Evolutionary conservation across 768 basidiomycete species (phyloP), one percentile per base, ranked within the genome.

Genomic region (Amanita muscaria): DNA sequence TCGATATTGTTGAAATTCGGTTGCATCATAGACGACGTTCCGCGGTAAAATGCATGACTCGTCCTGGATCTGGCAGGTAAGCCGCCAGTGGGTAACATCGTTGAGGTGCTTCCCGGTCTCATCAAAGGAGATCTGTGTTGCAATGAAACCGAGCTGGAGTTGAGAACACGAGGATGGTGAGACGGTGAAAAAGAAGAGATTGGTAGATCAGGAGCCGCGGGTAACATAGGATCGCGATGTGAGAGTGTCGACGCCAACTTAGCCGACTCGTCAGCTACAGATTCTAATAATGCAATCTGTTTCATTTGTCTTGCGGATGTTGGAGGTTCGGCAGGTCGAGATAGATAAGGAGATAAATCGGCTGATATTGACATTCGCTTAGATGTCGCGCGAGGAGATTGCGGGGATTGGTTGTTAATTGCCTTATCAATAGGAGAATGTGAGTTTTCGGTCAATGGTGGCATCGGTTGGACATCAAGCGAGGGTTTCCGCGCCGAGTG

Each of bases 221-320:
- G 27, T n/a, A 38, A 40, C 23, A 33, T 40, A 25, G 42, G 19
- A 29, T 42, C 33, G 27, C 35, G 24, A n/a, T 30, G 31, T 22
- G 30, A 44, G 46, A 45, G 50, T 41, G 44, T 51, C 51, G 47
- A 57, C 48, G 23, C 53, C 51, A 49, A 41, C 50, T 47, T 70
- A 5, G 79, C 80, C 4, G 86, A 84, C 58, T 88, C 84, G 53
- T 80, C 77, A 0, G 79, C 83, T 27, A 87, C 77, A 11, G 75
- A 67, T 57, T 88, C 83, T 9, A 86, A 64, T 48, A 88, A 65
- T 2, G 83, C 83, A 19, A 83, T 67, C 51, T 80, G 86, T 59
- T 78, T 78, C 59, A 85, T 59, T 46, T 72, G 75, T 56, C 79
- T 83, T 11, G 78, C 72, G 24, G 79, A 77, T 3, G 72, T 64